These are phyloP conservation scores for Bidens hawaiensis DNA, from an alignment of 140 eudicot genomes.

Conservation along the genomic window DNA sequence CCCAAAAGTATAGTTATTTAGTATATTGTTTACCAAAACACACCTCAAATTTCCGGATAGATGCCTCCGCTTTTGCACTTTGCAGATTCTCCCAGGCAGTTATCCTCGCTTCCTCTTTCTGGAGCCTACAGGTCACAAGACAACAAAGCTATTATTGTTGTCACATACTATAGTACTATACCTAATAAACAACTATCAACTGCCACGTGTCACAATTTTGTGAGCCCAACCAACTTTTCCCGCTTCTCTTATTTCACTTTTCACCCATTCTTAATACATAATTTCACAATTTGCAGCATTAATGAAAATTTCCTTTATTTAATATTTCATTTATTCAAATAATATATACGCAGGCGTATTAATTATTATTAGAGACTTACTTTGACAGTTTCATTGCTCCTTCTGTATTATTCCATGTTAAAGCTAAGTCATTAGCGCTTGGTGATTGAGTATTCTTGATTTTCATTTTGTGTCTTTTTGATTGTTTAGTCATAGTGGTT, in stretches of 20 bases:
- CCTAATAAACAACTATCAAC: too few species aligned
- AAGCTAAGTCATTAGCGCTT: conserved; percentile 28
- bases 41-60: conserved; percentile 87
- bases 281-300: too few species aligned
- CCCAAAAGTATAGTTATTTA: background rate
- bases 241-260: too few species aligned
- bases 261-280: too few species aligned
- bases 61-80: conserved; percentile 96
- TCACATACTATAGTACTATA: too few species aligned
- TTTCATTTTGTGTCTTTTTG: conserved; percentile 32
- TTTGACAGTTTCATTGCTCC: conserved; percentile 52
- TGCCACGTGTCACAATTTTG: too few species aligned
- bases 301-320: too few species aligned
- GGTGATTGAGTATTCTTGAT: conserved; percentile 21
- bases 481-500: conserved; percentile 30
- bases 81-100: conserved; percentile 96
- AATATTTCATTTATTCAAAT: too few species aligned
- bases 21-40: background rate
- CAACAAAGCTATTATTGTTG: conserved; percentile 8
- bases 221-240: too few species aligned
- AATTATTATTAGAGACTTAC: conserved; percentile 34
- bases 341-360: background rate
- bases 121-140: conserved; percentile 45
- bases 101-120: conserved; percentile 79
- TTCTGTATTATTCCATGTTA: conserved; percentile 51